phyloP scores from a whole-genome alignment of 2,329 filamentous ascomycete genomes.

The Pseudogymnoascus sp. region DNA sequence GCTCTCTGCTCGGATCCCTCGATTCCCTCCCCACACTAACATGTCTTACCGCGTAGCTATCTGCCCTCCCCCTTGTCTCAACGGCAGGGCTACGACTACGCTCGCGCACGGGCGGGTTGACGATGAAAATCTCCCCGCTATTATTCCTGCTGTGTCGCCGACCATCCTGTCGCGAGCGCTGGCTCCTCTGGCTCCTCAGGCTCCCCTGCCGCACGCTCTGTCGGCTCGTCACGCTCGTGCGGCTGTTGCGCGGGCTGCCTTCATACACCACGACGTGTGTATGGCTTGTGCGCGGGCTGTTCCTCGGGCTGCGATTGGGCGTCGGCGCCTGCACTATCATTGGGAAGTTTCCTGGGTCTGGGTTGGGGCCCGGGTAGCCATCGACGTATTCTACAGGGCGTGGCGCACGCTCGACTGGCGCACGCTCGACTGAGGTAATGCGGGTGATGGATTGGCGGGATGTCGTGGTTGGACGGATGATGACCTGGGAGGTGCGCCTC shows the following conservation, averaged over 20 bases:
- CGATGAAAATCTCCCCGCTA: neutral
- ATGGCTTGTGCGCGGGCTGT: slow-evolving; percentile 1
- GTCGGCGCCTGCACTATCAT: slow-evolving; percentile 6
- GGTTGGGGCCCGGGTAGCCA: neutral
- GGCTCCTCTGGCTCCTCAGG: neutral
- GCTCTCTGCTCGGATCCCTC: slow-evolving; percentile 1
- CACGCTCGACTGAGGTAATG: neutral
- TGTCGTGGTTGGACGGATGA: neutral
- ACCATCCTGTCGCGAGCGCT: neutral
- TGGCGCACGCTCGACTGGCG: neutral
- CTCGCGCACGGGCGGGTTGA: slow-evolving; percentile 2
- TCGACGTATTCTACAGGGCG: neutral
- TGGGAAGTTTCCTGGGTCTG: neutral
- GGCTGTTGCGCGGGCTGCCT: neutral
- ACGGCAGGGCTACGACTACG: neutral
- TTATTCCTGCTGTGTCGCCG: neutral
- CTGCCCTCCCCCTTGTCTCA: neutral
- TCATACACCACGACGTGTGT: neutral
- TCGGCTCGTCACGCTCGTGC: slow-evolving; percentile 2
- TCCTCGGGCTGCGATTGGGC: neutral
- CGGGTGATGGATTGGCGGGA: neutral
- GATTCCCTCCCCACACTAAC: neutral
- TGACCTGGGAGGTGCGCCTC: neutral
- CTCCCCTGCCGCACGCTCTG: neutral
- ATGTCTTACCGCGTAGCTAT: slow-evolving; percentile 3